These are phyloP conservation scores for Prosopis cineraria DNA, from an alignment of 306 rosid species.

Conservation along the genomic window DNA sequence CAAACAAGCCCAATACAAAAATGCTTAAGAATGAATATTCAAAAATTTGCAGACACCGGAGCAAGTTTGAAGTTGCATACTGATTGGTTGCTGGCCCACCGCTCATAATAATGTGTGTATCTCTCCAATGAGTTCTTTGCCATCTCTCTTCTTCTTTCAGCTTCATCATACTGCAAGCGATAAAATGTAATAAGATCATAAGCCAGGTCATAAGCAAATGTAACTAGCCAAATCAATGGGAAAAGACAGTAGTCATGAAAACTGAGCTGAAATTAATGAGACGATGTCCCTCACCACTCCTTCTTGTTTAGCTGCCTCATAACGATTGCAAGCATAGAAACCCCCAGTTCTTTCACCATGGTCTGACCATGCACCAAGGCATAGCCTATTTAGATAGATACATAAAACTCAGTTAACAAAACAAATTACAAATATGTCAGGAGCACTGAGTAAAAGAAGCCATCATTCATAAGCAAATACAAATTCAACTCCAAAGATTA, in stretches of 20 bases:
- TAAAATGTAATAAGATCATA: slow-evolving; percentile 28
- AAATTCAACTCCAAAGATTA: background rate
- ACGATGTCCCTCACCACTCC: slow-evolving; percentile 57
- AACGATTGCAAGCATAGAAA: slow-evolving; percentile 74
- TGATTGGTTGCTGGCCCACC: slow-evolving; percentile 98
- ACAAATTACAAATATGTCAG: background rate
- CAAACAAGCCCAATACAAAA: slow-evolving; percentile 25
- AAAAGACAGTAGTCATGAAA: slow-evolving; percentile 11
- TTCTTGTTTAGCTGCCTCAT: slow-evolving; percentile 62
- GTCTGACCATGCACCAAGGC: slow-evolving; percentile 72
- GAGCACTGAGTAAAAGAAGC: background rate
- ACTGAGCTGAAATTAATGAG: slow-evolving; percentile 4
- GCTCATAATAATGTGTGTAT: slow-evolving; percentile 97
- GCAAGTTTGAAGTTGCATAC: slow-evolving; percentile 45
- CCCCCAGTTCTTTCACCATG: slow-evolving; percentile 76
- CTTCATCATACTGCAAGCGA: slow-evolving; percentile 58
- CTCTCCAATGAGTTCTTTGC: slow-evolving; percentile 98
- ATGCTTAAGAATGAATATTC: background rate
- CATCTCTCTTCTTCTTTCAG: slow-evolving; percentile 97
- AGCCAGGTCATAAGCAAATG: slow-evolving; percentile 27
- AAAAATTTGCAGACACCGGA: background rate
- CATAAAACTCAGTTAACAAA: slow-evolving; percentile 30
- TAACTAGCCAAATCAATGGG: background rate
- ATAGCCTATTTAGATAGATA: slow-evolving; percentile 62
- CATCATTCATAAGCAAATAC: background rate